These are phyloP conservation scores for Lentinula detonsa DNA, from an alignment of 768 basidiomycete species.

Conservation along the genomic window DNA sequence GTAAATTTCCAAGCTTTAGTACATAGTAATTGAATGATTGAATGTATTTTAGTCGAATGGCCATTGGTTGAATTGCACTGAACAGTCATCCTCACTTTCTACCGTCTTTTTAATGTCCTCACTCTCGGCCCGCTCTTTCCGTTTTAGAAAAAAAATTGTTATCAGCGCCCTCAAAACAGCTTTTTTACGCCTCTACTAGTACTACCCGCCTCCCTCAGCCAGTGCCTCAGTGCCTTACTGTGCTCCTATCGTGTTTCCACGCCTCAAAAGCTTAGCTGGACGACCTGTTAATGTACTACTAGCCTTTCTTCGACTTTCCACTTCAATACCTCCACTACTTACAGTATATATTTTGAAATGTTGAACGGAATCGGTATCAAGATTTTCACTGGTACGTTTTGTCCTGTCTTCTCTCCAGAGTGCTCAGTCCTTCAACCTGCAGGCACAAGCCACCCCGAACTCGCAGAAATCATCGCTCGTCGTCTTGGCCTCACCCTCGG, in stretches of 20 bases:
- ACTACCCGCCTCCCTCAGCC: neutral
- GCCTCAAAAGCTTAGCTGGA: neutral
- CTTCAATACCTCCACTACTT: neutral
- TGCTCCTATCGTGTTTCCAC: neutral
- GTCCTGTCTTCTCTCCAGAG: constrained; percentile 21
- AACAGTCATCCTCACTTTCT: too few species aligned
- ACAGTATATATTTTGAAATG: constrained; percentile 22
- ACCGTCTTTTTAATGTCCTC: too few species aligned
- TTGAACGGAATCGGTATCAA: constrained; percentile 53
- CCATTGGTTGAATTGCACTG: too few species aligned
- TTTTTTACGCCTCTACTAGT: neutral
- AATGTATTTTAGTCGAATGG: too few species aligned
- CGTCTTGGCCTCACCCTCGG: constrained; percentile 87
- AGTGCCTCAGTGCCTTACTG: neutral
- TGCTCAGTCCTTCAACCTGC: neutral
- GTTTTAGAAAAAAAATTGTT: neutral
- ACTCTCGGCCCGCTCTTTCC: neutral
- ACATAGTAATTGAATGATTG: too few species aligned
- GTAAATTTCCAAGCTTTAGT: too few species aligned
- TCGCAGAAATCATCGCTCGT: constrained; percentile 89
- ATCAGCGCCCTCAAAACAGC: neutral
- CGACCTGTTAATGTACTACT: neutral
- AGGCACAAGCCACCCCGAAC: constrained; percentile 92
- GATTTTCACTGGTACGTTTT: constrained; percentile 43
- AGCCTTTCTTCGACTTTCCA: neutral